Conservation (phyloP, 306 rosid species). For the Cicer yamashitae region DNA sequence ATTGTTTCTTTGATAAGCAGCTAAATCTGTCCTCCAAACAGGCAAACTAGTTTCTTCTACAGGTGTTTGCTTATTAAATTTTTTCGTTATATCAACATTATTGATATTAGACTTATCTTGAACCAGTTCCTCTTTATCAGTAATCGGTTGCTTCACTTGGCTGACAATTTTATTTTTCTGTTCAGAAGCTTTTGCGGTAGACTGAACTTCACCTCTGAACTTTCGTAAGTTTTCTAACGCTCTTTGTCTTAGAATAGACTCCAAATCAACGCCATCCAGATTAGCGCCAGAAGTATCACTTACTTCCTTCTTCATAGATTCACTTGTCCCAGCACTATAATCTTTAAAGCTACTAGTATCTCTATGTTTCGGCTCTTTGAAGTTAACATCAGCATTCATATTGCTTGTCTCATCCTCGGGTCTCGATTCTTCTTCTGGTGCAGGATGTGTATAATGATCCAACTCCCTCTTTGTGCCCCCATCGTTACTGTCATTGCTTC, state of each 20-base stretch:
- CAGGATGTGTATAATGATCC: constrained; percentile 45
- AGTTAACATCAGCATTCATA: constrained; percentile 40
- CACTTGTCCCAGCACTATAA: constrained; percentile 45
- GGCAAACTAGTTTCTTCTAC: constrained; percentile 45
- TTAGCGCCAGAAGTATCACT: constrained; percentile 48
- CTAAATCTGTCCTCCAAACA: constrained; percentile 43
- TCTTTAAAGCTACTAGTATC: constrained; percentile 38
- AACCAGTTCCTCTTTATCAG: constrained; percentile 46
- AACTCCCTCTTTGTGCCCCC: constrained; percentile 59
- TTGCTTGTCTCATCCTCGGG: constrained; percentile 54
- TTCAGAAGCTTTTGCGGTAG: constrained; percentile 46
- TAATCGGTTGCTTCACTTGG: constrained; percentile 51
- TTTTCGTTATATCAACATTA: constrained; percentile 43
- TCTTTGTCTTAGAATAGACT: constrained; percentile 72
- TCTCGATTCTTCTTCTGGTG: constrained; percentile 46
- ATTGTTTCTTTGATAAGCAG: constrained; percentile 36
- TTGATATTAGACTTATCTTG: constrained; percentile 49
- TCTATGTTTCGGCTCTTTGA: constrained; percentile 32
- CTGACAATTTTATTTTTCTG: constrained; percentile 49
- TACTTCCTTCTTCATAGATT: constrained; percentile 48
- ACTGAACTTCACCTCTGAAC: constrained; percentile 57
- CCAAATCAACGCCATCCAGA: constrained; percentile 61
- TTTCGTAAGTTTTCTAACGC: constrained; percentile 85
- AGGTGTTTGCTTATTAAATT: constrained; percentile 45
- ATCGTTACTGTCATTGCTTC: constrained; percentile 73